Percentiles rank a stretch among this genome's conserved stretches.
Conservation (phyloP, 495 filamentous ascomycete genomes). For the Penicillium goetzii region DNA sequence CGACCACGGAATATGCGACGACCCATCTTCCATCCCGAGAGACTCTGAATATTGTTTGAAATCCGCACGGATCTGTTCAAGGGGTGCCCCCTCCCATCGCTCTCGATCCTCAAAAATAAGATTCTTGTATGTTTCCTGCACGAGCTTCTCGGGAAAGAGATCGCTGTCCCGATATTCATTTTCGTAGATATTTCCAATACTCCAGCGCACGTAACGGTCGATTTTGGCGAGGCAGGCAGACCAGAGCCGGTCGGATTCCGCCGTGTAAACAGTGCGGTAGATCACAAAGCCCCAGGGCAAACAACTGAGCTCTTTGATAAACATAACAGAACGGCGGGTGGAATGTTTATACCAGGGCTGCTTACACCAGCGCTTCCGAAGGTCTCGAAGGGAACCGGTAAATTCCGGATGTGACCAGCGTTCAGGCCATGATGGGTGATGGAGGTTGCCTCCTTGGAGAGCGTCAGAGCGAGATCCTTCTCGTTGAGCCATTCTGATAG, state of each 20-base stretch:
- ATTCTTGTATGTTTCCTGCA: slow-evolving; percentile 1
- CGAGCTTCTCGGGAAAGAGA: neutral
- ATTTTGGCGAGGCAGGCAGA: slow-evolving; percentile 1
- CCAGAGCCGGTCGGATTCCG: slow-evolving; percentile 13
- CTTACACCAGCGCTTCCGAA: neutral
- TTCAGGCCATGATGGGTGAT: slow-evolving; percentile 11
- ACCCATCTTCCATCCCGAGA: slow-evolving; percentile 1
- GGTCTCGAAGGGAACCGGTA: slow-evolving; percentile 2
- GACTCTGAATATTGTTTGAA: neutral
- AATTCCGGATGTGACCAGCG: slow-evolving; percentile 4
- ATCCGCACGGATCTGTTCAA: neutral
- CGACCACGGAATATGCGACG: slow-evolving; percentile 1
- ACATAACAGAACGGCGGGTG: neutral
- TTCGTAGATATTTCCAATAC: neutral
- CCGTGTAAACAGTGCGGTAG: slow-evolving; percentile 12
- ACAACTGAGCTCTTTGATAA: slow-evolving; percentile 1
- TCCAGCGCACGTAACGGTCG: slow-evolving; percentile 4
- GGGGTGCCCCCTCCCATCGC: neutral
- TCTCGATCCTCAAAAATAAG: neutral
- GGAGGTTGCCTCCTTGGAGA: neutral
- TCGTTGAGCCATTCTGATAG: neutral
- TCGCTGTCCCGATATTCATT: neutral
- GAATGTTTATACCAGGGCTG: neutral
- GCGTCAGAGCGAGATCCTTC: neutral
- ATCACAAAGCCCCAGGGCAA: slow-evolving; percentile 13